Base-by-base conservation (phyloP, 1,139 yeast genomes). In the Tardiomyces depauwii region DNA sequence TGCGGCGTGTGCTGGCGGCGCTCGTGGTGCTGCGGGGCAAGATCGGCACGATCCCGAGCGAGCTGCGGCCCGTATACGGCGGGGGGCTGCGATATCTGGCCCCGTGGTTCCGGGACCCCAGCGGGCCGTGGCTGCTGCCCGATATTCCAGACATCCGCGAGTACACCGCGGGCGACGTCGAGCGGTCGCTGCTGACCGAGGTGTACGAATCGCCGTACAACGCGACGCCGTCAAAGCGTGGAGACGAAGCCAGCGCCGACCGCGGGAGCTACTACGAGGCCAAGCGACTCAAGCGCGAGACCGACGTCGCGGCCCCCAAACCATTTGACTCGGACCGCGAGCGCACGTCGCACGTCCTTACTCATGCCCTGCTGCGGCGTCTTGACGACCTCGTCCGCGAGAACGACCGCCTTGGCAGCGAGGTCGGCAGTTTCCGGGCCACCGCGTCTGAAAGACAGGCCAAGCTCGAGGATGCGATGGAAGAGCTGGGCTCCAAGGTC, bases 21-120 rank as follows among this genome's bases (percentile, higher is more conserved):
- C 75, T 84, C 14, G 96, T 88, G 2, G 87, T 89, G 42, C 65
- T 87, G 46, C 69, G 96, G 55, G 94, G 83, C 55, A 74, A 80
- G 50, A 87, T 84, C n/a, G 97, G 97, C 5, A 74, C 77, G 41
- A 63, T 89, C 42, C 94, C 96, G 1, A 82, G 87, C 0, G 94
- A 82, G 55, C 66, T 87, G 44, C 73, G 83, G 58, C 89, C 93
- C 10, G 77, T 85, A 14, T 86, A 82, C 60, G 71, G 78, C 42
- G 83, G 81, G 53, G 76, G 81, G 47, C 68, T 88, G 52, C 70
- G 71, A 10, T 84, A 80, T 54, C 69, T 89, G 44, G 65, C 72
- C 1, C 73, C 72, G 28, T 88, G 91, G 78, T 68, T 83, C 44
- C 58, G 63, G 4, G 60, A 70, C 48, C 33, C 60, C 50, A 48